These are phyloP conservation scores for Leccinellum luteum DNA, from an alignment of 768 basidiomycete genomes.

Conservation along the genomic window DNA sequence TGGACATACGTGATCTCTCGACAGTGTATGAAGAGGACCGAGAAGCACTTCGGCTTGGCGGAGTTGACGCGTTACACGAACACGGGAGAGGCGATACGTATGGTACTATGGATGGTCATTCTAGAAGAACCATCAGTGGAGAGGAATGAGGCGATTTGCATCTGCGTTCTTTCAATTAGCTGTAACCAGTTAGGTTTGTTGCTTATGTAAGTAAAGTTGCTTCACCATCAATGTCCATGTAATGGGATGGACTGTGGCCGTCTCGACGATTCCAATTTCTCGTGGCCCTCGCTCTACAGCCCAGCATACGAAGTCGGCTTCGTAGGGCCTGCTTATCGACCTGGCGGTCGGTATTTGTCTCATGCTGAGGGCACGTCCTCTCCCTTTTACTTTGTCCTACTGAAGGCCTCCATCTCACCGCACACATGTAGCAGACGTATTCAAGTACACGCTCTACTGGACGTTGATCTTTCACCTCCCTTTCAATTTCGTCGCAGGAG, in stretches of 20 bases:
- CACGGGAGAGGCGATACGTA: background rate
- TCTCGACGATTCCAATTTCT: background rate
- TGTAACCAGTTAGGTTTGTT: too few species aligned
- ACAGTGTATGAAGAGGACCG: background rate
- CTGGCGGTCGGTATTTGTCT: background rate
- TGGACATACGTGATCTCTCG: too few species aligned
- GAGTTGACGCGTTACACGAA: background rate
- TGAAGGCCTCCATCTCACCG: background rate
- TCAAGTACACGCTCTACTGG: slow-evolving; percentile 48
- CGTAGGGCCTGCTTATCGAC: background rate
- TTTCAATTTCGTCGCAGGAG: slow-evolving; percentile 18
- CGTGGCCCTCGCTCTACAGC: background rate
- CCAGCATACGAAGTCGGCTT: background rate
- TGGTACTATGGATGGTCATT: background rate
- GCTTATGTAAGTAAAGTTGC: background rate
- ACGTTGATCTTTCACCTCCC: slow-evolving; percentile 46
- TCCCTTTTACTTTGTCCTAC: background rate
- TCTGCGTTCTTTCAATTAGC: too few species aligned
- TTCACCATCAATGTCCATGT: background rate
- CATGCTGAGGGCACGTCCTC: background rate
- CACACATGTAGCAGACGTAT: slow-evolving; percentile 33
- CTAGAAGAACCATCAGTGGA: too few species aligned
- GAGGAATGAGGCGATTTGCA: too few species aligned
- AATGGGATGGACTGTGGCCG: background rate
- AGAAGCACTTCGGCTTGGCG: background rate